Evolutionary conservation across 2,329 filamentous ascomycete species (phyloP).

Genomic region (Blastomyces parvus): DNA sequence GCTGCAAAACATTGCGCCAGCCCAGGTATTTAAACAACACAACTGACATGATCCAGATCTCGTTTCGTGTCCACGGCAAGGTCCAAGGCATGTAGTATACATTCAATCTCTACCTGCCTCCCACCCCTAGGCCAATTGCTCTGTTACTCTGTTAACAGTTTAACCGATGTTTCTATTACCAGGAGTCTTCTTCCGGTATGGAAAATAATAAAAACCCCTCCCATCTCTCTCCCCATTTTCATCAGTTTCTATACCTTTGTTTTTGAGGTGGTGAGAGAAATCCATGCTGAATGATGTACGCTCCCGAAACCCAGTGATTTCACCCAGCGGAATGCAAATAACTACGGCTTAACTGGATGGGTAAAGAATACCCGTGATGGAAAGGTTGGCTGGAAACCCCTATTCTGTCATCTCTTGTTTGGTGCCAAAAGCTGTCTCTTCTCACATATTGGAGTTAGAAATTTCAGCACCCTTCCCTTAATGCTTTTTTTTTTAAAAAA

Average conservation of each 20-base stretch:
- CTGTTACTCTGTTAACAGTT: background rate
- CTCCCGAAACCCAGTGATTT: slow-evolving; percentile 29
- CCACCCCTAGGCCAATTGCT: background rate
- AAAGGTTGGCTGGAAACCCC: slow-evolving; percentile 26
- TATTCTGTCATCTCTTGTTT: background rate
- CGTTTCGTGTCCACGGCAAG: slow-evolving; percentile 5
- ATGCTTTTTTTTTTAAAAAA: too few relatives aligned
- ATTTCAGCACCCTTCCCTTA: background rate
- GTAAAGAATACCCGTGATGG: slow-evolving; percentile 41
- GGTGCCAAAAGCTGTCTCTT: background rate
- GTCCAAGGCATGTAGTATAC: slow-evolving; percentile 7
- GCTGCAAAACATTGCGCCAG: background rate
- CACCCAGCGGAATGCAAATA: slow-evolving; percentile 35
- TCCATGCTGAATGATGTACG: background rate
- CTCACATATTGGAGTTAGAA: background rate
- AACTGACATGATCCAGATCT: slow-evolving; percentile 3
- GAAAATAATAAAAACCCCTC: background rate
- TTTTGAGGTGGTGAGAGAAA: background rate
- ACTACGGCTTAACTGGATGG: slow-evolving; percentile 40
- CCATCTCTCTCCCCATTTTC: background rate
- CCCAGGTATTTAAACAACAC: background rate
- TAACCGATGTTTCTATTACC: background rate
- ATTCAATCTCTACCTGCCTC: background rate
- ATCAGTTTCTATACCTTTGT: background rate
- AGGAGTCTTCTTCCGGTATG: slow-evolving; percentile 9